Base-by-base conservation (phyloP, 345 rosid genomes). In the Brassica rapa region DNA sequence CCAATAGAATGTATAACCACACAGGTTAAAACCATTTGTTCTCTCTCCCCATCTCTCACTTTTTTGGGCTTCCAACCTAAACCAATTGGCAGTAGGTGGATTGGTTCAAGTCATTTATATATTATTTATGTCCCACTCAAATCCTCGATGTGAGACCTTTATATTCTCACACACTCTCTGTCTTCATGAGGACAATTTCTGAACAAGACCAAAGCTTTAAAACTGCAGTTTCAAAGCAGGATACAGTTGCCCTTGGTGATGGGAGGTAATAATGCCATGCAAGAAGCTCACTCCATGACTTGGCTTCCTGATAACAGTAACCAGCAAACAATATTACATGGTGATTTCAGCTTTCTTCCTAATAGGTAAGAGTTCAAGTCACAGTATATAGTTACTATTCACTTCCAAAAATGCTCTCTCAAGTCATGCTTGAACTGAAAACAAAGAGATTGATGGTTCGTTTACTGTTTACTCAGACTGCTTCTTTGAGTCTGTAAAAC, bases 261-360 rank as follows among this genome's bases (percentile, higher is more conserved):
- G 83, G 85, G 80, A 66, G 89, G 86, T 61, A 78, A 78, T 21
- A 57, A n/a, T 56, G 56, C 62, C 21, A 60, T 86, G 84, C 93
- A 87, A 83, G 90, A 87, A 75, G 82, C 82, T 60, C 90, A 87
- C 61, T 84, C 88, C 0, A 29, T 87, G 10, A 70, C 92, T 6
- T 93, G 97, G 98, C 88, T 86, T 80, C 86, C 88, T n/a, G 86
- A 83, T 33, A 83, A 81, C 67, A 89, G 88, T 64, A 86, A 78
- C 78, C 92, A 84, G 75, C 90, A 87, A 29, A 49, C 86, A 15
- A 61, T 90, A 24, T 76, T 88, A 76, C 83, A 85, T 46, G 83
- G 83, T 66, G 95, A 87, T 16, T 83, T 86, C 35, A 85, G 81
- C 56, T 84, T 86, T 82, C 86, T n/a, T 53, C 9, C 59, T 53